phyloP scores from a whole-genome alignment of 352 stramenopile genomes.

The Phytophthora palmivora region DNA sequence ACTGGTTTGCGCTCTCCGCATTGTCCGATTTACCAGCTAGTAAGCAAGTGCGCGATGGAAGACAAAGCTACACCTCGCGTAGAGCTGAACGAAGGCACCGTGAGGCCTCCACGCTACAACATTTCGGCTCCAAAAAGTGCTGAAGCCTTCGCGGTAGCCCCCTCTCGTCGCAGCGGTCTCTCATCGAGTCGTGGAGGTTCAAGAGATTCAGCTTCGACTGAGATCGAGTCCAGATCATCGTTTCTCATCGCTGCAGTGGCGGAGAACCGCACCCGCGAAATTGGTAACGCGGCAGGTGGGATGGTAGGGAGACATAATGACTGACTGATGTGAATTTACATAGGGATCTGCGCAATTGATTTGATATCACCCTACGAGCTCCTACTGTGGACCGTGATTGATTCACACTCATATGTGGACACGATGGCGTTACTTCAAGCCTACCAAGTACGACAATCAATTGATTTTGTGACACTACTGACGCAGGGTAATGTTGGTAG shows the following conservation, averaged over 20 bases:
- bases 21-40: constrained; percentile 21
- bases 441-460: constrained; percentile 54
- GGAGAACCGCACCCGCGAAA: constrained; percentile 65
- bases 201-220: constrained; percentile 26
- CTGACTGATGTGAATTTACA: neutral
- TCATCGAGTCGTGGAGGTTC: constrained; percentile 24
- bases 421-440: constrained; percentile 74
- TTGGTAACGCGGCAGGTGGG: constrained; percentile 41
- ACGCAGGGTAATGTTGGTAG: constrained; percentile 27
- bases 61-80: constrained; percentile 20
- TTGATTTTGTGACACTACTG: neutral
- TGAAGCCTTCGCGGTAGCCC: constrained; percentile 7
- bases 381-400: constrained; percentile 81
- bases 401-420: constrained; percentile 78
- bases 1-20: constrained; percentile 15
- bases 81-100: constrained; percentile 40
- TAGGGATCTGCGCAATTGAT: constrained; percentile 78
- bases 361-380: constrained; percentile 74
- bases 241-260: constrained; percentile 70
- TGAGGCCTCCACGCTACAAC: constrained; percentile 40
- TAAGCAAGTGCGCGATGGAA: constrained; percentile 31
- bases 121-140: constrained; percentile 36
- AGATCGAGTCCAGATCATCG: constrained; percentile 35
- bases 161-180: neutral
- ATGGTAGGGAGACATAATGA: neutral